Percentiles rank a stretch among this genome's conserved stretches.
These are phyloP conservation scores for Suhomyces taliae DNA, from an alignment of 1,139 yeast species.

Conservation along the genomic window DNA sequence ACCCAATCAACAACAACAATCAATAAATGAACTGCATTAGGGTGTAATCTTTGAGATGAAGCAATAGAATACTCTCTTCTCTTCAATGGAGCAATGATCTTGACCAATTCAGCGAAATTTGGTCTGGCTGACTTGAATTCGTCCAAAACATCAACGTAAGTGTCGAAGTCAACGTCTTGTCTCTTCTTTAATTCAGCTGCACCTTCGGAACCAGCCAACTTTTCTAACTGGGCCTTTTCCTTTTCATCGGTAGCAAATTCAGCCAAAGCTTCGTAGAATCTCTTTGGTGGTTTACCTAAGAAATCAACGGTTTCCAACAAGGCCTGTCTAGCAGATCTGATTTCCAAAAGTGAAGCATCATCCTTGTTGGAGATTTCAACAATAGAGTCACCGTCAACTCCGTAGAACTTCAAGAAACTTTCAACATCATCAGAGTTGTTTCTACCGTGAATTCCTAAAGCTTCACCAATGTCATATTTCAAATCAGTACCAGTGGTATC, in stretches of 20 bases:
- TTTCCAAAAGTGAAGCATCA: slow-evolving; percentile 55
- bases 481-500: slow-evolving; percentile 90
- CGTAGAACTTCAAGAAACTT: slow-evolving; percentile 69
- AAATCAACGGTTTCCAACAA: slow-evolving; percentile 79
- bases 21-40: slow-evolving; percentile 85
- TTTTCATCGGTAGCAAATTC: slow-evolving; percentile 68
- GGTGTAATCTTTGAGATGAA: slow-evolving; percentile 89
- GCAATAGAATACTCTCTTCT: slow-evolving; percentile 99
- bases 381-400: slow-evolving; percentile 64
- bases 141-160: slow-evolving; percentile 79
- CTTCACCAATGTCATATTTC: slow-evolving; percentile 93
- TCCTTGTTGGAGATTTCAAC: slow-evolving; percentile 76
- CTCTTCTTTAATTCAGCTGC: slow-evolving; percentile 82
- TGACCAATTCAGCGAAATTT: slow-evolving; percentile 65
- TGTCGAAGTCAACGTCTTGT: slow-evolving; percentile 79
- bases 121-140: slow-evolving; percentile 87
- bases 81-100: slow-evolving; percentile 80
- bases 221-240: slow-evolving; percentile 62
- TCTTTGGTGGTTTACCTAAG: slow-evolving; percentile 94
- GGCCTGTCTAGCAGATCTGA: slow-evolving; percentile 80
- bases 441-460: slow-evolving; percentile 92
- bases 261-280: slow-evolving; percentile 83
- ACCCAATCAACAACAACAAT: slow-evolving; percentile 97
- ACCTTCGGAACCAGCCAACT: slow-evolving; percentile 75
- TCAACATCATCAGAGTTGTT: slow-evolving; percentile 67